Conservation (phyloP, 2,329 filamentous ascomycete genomes). For the Dactylellina haptotyla region DNA sequence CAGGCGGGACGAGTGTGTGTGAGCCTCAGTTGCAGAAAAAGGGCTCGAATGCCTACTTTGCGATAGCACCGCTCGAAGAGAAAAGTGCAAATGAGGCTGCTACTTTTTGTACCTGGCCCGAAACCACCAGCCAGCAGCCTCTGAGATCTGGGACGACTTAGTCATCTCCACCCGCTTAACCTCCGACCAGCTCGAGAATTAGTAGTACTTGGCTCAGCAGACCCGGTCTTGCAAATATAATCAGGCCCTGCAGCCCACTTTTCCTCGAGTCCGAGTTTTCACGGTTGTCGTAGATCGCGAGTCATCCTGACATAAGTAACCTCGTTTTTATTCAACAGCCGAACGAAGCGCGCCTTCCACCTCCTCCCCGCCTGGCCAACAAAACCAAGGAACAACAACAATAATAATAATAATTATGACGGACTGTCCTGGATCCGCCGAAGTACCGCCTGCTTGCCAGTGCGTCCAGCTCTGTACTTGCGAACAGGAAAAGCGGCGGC, state of each 20-base stretch:
- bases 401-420: slow-evolving; percentile 24
- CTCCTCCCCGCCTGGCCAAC: background rate
- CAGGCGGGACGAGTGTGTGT: slow-evolving; percentile 36
- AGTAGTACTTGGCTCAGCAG: background rate
- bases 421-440: slow-evolving; percentile 20
- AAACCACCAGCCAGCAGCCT: slow-evolving; percentile 24
- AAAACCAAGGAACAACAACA: background rate
- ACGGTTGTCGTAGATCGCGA: slow-evolving; percentile 45
- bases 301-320: slow-evolving; percentile 32
- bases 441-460: slow-evolving; percentile 25
- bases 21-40: slow-evolving; percentile 53
- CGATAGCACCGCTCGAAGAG: slow-evolving; percentile 8
- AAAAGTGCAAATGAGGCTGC: slow-evolving; percentile 52
- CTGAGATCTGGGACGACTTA: slow-evolving; percentile 17
- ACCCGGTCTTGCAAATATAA: slow-evolving; percentile 44
- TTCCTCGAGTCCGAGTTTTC: slow-evolving; percentile 43
- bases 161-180: slow-evolving; percentile 21
- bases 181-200: slow-evolving; percentile 38
- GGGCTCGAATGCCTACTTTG: slow-evolving; percentile 48
- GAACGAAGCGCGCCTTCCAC: slow-evolving; percentile 23
- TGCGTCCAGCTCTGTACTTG: slow-evolving; percentile 45
- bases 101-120: slow-evolving; percentile 37
- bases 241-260: slow-evolving; percentile 47
- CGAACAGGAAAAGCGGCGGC: slow-evolving; percentile 48
- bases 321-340: slow-evolving; percentile 33